A percentile compares a stretch with the other conserved stretches of the same genome.
Evolutionary conservation across 2,329 filamentous ascomycete species (phyloP).

Genomic region (Arthroderma sp.): DNA sequence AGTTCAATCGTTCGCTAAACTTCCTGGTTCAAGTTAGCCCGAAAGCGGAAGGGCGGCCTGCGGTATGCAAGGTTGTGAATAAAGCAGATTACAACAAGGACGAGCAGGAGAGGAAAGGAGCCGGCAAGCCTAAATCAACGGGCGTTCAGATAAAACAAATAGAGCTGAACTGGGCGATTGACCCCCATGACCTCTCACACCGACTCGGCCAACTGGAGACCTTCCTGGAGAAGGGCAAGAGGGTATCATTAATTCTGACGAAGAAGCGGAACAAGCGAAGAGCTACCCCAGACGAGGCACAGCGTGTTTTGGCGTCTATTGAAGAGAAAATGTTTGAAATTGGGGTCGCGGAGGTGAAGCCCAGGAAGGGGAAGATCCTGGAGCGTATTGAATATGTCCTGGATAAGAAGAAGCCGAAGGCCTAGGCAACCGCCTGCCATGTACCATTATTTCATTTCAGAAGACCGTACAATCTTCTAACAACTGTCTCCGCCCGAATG

Average conservation of each 20-base stretch:
- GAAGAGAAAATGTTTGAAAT: slow-evolving; percentile 34
- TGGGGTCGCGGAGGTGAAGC: slow-evolving; percentile 30
- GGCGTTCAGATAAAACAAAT: slow-evolving; percentile 51
- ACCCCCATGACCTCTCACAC: slow-evolving; percentile 59
- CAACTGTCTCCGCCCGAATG: too few species aligned
- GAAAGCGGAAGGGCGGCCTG: slow-evolving; percentile 26
- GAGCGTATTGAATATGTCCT: slow-evolving; percentile 28
- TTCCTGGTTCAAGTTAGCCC: slow-evolving; percentile 41
- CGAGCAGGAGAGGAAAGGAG: slow-evolving; percentile 33
- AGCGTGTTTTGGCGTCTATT: slow-evolving; percentile 45
- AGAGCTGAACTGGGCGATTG: slow-evolving; percentile 86
- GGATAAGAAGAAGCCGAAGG: slow-evolving; percentile 22
- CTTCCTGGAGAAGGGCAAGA: slow-evolving; percentile 63
- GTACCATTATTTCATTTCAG: neutral
- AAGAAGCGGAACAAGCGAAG: slow-evolving; percentile 52
- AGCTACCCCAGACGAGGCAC: slow-evolving; percentile 50
- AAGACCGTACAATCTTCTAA: neutral
- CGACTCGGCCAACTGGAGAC: slow-evolving; percentile 53
- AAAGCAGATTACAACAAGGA: slow-evolving; percentile 36
- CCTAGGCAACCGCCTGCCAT: neutral
- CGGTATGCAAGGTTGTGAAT: slow-evolving; percentile 61
- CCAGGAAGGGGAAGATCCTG: slow-evolving; percentile 33
- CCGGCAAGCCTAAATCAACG: slow-evolving; percentile 28
- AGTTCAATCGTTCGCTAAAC: slow-evolving; percentile 39
- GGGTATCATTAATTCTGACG: slow-evolving; percentile 61